phyloP scores from a whole-genome alignment of 2,329 filamentous ascomycete genomes.

The Bipolaris zeicola region DNA sequence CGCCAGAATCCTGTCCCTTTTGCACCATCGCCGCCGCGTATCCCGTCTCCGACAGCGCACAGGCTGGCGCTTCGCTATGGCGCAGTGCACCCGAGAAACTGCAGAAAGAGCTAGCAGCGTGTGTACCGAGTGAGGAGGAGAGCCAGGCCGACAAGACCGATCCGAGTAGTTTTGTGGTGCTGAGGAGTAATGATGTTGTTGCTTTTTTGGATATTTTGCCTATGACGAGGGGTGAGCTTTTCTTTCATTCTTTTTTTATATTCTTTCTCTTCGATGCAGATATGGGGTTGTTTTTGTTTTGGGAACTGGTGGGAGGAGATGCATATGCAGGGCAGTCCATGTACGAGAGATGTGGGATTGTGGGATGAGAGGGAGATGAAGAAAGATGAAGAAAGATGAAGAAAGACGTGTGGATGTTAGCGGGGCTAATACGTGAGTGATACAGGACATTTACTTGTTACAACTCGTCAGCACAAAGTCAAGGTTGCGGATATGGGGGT shows the following conservation, averaged over 20 bases:
- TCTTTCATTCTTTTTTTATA: neutral
- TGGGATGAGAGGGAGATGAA: too few relatives aligned
- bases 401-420: too few relatives aligned
- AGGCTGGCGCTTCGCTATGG: slow-evolving; percentile 7
- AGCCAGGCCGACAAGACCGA: slow-evolving; percentile 37
- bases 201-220: slow-evolving; percentile 96
- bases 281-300: neutral
- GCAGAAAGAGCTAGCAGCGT: slow-evolving; percentile 19
- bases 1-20: slow-evolving; percentile 59
- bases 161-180: slow-evolving; percentile 64
- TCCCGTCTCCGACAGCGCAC: slow-evolving; percentile 32
- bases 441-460: slow-evolving; percentile 73
- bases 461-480: slow-evolving; percentile 74
- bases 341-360: neutral
- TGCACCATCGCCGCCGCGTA: slow-evolving; percentile 62
- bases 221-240: slow-evolving; percentile 66
- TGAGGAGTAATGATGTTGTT: slow-evolving; percentile 77
- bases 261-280: neutral
- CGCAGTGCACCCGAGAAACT: slow-evolving; percentile 10
- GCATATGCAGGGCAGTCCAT: too few relatives aligned
- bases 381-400: too few relatives aligned
- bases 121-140: slow-evolving; percentile 35
- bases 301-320: neutral
- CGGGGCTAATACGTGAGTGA: neutral
- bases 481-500: slow-evolving; percentile 75